Percentiles rank a stretch among this genome's conserved stretches.
phyloP scores from a whole-genome alignment of 768 basidiomycete genomes.

The Leccinum barrowsii region DNA sequence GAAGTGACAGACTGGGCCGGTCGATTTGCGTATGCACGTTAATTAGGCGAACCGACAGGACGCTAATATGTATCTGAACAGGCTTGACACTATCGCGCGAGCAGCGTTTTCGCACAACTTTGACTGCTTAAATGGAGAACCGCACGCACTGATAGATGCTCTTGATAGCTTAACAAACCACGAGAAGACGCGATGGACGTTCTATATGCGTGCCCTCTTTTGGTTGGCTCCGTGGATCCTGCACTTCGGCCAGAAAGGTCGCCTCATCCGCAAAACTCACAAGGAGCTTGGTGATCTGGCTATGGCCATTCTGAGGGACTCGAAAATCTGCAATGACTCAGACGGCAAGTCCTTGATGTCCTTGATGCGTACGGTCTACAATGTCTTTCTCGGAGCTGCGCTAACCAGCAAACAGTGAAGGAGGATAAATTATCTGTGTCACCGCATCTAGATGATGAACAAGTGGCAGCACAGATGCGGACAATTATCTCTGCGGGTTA shows the following conservation, averaged over 20 bases:
- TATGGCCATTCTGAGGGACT: slow-evolving; percentile 51
- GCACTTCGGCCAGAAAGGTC: slow-evolving; percentile 53
- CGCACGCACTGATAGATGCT: slow-evolving; percentile 47
- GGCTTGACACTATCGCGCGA: slow-evolving; percentile 56
- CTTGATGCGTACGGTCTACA: slow-evolving; percentile 43
- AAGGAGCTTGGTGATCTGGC: slow-evolving; percentile 52
- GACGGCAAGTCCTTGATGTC: slow-evolving; percentile 50
- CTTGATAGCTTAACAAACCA: slow-evolving; percentile 61
- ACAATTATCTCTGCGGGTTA: slow-evolving; percentile 59
- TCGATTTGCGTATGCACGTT: slow-evolving; percentile 51
- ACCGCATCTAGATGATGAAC: slow-evolving; percentile 43
- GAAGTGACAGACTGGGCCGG: slow-evolving; percentile 59
- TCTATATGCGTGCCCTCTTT: slow-evolving; percentile 63
- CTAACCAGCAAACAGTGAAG: slow-evolving; percentile 29
- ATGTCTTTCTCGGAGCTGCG: neutral
- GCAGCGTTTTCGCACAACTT: slow-evolving; percentile 67
- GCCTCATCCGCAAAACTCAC: slow-evolving; percentile 53
- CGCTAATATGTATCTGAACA: slow-evolving; percentile 18
- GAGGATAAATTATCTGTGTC: slow-evolving; percentile 42
- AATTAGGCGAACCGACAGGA: neutral
- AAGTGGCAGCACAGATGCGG: slow-evolving; percentile 58
- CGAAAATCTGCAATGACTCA: slow-evolving; percentile 42
- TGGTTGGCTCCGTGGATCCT: slow-evolving; percentile 57
- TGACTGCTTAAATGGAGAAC: slow-evolving; percentile 47
- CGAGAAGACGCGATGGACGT: slow-evolving; percentile 52